These are phyloP conservation scores for Lonicera japonica DNA, from an alignment of 129 eudicot genomes.

Conservation along the genomic window DNA sequence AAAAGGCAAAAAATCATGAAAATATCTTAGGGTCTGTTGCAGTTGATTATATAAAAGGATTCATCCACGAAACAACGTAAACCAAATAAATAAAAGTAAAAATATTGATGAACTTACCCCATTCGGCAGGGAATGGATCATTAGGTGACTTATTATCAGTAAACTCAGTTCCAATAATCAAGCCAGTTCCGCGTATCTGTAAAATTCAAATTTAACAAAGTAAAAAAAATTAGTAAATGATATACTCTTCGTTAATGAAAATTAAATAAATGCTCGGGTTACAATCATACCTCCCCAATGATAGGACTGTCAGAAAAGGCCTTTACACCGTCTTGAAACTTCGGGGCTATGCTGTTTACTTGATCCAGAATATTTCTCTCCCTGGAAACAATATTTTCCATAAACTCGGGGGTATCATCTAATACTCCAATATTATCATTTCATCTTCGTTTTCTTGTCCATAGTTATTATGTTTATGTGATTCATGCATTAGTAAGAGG, in stretches of 20 bases:
- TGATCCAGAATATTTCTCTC: constrained; percentile 52
- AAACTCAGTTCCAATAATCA: constrained; percentile 53
- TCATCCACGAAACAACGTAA: neutral
- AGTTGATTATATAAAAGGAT: neutral
- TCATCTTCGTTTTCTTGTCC: neutral
- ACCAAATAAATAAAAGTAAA: no score
- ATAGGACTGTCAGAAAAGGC: constrained; percentile 49
- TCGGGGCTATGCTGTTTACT: constrained; percentile 44
- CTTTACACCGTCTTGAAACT: constrained; percentile 54
- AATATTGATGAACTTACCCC: constrained; percentile 31
- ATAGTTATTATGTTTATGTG: neutral
- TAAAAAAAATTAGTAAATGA: neutral
- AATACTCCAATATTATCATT: neutral
- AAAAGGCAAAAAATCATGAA: neutral
- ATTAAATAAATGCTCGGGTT: neutral
- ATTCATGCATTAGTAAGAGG: neutral
- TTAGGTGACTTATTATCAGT: constrained; percentile 59
- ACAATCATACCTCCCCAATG: constrained; percentile 45
- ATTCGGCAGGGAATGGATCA: constrained; percentile 57
- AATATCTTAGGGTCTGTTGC: neutral
- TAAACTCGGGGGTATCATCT: neutral
- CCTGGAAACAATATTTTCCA: constrained; percentile 10
- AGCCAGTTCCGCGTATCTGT: constrained; percentile 65
- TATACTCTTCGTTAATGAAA: neutral
- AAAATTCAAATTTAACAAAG: neutral